Percentiles rank a stretch among this genome's conserved stretches.
phyloP scores from a whole-genome alignment of 2,329 filamentous ascomycete genomes.

The Cytospora chrysosperma region DNA sequence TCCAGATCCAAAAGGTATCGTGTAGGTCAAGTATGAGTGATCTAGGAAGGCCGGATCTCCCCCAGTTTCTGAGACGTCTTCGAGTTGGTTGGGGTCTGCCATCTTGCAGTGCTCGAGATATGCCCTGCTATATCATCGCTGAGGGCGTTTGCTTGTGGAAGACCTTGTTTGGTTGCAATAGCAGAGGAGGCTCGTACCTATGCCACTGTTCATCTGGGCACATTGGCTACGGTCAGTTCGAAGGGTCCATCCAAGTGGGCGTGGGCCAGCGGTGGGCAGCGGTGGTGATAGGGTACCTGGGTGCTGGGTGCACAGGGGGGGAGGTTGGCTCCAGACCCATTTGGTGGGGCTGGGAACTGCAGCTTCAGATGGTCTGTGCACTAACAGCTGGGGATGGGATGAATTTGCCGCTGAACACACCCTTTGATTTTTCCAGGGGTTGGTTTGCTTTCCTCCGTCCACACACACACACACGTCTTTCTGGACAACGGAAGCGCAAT shows the following conservation, averaged over 20 bases:
- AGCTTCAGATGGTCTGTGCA: slow-evolving; percentile 12
- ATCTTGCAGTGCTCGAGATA: slow-evolving; percentile 26
- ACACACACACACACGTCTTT: not conserved
- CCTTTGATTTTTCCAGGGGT: slow-evolving; percentile 1
- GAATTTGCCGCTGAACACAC: slow-evolving; percentile 5
- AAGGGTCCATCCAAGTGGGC: not conserved
- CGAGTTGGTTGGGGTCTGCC: slow-evolving; percentile 32
- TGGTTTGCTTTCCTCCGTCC: not conserved
- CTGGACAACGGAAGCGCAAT: not conserved
- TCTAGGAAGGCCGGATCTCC: slow-evolving; percentile 51
- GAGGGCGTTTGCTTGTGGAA: not conserved
- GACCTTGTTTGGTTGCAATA: not conserved
- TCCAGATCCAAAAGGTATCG: slow-evolving; percentile 57
- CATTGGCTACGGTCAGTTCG: not conserved
- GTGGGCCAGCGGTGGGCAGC: not conserved
- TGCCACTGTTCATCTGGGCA: not conserved
- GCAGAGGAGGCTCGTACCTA: not conserved
- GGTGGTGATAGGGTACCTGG: not conserved
- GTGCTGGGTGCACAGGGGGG: too few relatives aligned
- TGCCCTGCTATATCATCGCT: slow-evolving; percentile 14
- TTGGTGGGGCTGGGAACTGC: slow-evolving; percentile 8
- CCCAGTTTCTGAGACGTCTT: slow-evolving; percentile 30
- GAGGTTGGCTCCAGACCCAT: slow-evolving; percentile 6
- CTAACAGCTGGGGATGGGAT: not conserved
- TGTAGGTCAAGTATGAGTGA: slow-evolving; percentile 58